Conservation (phyloP, 1,139 yeast genomes). For the Lodderomyces pseudojiufengensis region DNA sequence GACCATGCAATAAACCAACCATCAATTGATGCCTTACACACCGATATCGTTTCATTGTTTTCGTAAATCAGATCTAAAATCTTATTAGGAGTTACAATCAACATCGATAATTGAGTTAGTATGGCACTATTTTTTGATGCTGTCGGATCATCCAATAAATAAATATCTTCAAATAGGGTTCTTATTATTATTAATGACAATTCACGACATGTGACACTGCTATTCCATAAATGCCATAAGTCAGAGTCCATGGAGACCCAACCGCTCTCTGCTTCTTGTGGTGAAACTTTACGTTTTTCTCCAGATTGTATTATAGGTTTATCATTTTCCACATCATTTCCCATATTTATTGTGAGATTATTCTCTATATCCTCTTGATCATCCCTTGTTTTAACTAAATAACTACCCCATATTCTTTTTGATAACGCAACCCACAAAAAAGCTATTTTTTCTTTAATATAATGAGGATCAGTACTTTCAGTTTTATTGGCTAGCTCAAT, state of each 20-base stretch:
- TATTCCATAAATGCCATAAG: conserved; percentile 71
- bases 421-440: conserved; percentile 89
- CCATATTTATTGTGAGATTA: background rate
- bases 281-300: conserved; percentile 11
- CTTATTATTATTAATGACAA: conserved; percentile 73
- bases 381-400: conserved; percentile 26
- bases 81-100: conserved; percentile 70
- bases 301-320: background rate
- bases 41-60: conserved; percentile 57
- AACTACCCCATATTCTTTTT: conserved; percentile 87
- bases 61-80: conserved; percentile 68
- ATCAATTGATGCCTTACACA: conserved; percentile 60
- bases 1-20: conserved; percentile 93
- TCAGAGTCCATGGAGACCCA: conserved; percentile 89
- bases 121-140: conserved; percentile 79
- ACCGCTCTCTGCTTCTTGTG: conserved; percentile 56
- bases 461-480: conserved; percentile 73
- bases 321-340: conserved; percentile 1
- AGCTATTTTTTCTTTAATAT: conserved; percentile 84
- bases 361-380: background rate
- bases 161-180: conserved; percentile 91
- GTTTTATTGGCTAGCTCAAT: conserved; percentile 68
- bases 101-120: conserved; percentile 77
- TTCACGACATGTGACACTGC: conserved; percentile 62
- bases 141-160: conserved; percentile 83